Base-by-base conservation (phyloP, 169 alveolate genomes). In the Plasmodium sp. region DNA sequence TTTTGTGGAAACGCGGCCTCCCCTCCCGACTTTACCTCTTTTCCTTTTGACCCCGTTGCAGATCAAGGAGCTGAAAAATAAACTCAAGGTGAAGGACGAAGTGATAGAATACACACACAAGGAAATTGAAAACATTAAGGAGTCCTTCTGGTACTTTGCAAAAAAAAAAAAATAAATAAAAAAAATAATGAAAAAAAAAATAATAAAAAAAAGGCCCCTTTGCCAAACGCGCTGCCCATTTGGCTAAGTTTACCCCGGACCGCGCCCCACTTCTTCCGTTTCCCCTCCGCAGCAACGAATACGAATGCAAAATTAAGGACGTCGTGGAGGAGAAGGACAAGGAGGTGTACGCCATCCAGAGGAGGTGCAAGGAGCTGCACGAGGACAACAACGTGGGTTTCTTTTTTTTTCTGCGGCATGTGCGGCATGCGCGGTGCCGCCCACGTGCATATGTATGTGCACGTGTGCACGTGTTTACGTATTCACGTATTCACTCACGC, bases 81-180 rank as follows among this genome's bases (percentile, higher is more conserved):
- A 88, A 48, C 36, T 88, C 27, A 88, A 80, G 45, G 12, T 80
- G 67, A 88, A 88, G 79, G 94, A 88, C 31, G 94, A 88, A 36
- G 90, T 88, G 34, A 67, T 88, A 67, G 94, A 88, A 36, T 88
- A 88, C 34, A 88, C 94, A 7, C 88, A 88, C 43, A 88, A 80
- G 36, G 94, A 88, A 71, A 88, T 88, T 18, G 94, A 88, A 88
- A 88, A 80, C 36, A 88, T 88, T 62, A 88, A 88, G 73, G 94
- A 88, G 72, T 77, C 90, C 7, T 88, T 88, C 91, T 88, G 94
- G 94, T 88, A 88, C 43, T 33, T 36, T 33, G 27, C 1, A 75
- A 67, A 56, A 72, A 67, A 18, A 71, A 56, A 56, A 56, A 27
- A 31, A 45, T 2, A 2, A 1, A 45, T 45, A 45, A 45, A 1